Base-by-base conservation (phyloP, 352 stramenopile species). In the Pythium aphanidermatum region DNA sequence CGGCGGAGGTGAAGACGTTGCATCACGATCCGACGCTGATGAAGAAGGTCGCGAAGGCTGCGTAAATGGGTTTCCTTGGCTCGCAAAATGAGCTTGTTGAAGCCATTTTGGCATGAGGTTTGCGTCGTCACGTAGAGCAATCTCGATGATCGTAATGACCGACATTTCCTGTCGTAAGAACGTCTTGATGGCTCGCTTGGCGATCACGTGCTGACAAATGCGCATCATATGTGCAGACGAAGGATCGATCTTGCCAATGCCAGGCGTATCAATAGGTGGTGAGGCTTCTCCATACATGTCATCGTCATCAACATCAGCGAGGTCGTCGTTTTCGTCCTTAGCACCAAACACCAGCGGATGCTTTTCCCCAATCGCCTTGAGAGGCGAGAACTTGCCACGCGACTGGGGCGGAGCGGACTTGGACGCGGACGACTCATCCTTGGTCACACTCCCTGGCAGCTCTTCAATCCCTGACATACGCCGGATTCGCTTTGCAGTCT, bases 141-240 rank as follows among this genome's bases (percentile, higher is more conserved):
- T 46, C 39, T 86, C 74, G 13, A 77, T 70, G 21, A 74, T 68
- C 13, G 66, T 68, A 26, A 87, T 83, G 21, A 81, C 63, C 10
- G 72, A 83, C 58, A 68, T 67, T 41, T 83, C 68, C 24, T 83
- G 68, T 2, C 62, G 70, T 35, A 83, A 25, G 31, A 85, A 83
- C 11, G 70, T 47, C 32, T 83, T 83, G 50, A 85, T 73, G 4
- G 75, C 68, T 28, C 73, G 68, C 43, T 87, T 87, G 9, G 72
- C 68, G 35, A 87, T 87, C 25, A 84, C 72, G 26, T 87, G 75
- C 32, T 81, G 75, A 28, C 75, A 87, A 23, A 87, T 81, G 3
- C 73, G 72, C 32, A 87, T 34, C 51, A 87, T 68, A 25, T 87
- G 68, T 9, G 65, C 61, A 1, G 72, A 83, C 11, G 68, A 68